A percentile compares a stretch with the other conserved stretches of the same genome.
Conservation (phyloP, 257 asterid genomes). For the Primulina tabacum region DNA sequence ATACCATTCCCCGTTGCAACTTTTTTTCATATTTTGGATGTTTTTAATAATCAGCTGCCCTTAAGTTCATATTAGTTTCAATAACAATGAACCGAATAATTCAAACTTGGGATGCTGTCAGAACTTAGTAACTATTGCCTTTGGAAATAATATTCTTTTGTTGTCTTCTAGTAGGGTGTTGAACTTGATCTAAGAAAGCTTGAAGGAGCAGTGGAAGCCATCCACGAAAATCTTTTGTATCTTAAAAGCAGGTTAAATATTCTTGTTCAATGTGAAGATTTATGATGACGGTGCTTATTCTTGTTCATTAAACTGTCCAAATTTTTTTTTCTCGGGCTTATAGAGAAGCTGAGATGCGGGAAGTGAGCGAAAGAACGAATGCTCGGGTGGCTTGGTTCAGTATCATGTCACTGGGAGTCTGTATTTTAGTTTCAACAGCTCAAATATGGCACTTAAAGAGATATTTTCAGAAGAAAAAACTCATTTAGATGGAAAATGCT, state of each 20-base stretch:
- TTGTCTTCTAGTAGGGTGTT: constrained; percentile 56
- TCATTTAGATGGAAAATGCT: constrained; percentile 45
- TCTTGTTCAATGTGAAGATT: constrained; percentile 11
- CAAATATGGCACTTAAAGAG: constrained; percentile 64
- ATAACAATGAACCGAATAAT: background rate
- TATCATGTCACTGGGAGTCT: constrained; percentile 62
- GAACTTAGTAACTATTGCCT: background rate
- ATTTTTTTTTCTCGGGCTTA: constrained; percentile 15
- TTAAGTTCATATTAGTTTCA: background rate
- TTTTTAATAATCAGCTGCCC: background rate
- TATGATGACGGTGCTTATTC: constrained; percentile 12
- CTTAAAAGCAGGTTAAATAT: constrained; percentile 60
- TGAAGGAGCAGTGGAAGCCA: constrained; percentile 86
- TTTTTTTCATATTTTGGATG: background rate
- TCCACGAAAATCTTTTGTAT: constrained; percentile 73
- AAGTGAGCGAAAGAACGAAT: constrained; percentile 64
- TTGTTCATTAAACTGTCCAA: constrained; percentile 4
- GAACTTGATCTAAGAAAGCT: constrained; percentile 90
- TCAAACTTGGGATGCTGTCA: background rate
- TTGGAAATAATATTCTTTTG: constrained; percentile 23
- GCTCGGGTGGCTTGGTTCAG: constrained; percentile 79
- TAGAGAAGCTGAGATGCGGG: constrained; percentile 82
- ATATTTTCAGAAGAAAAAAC: constrained; percentile 83
- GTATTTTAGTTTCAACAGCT: constrained; percentile 50
- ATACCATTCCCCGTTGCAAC: constrained; percentile 8